Percentiles rank a stretch among this genome's conserved stretches.
Conservation (phyloP, 768 basidiomycete species). For the Vararia minispora region DNA sequence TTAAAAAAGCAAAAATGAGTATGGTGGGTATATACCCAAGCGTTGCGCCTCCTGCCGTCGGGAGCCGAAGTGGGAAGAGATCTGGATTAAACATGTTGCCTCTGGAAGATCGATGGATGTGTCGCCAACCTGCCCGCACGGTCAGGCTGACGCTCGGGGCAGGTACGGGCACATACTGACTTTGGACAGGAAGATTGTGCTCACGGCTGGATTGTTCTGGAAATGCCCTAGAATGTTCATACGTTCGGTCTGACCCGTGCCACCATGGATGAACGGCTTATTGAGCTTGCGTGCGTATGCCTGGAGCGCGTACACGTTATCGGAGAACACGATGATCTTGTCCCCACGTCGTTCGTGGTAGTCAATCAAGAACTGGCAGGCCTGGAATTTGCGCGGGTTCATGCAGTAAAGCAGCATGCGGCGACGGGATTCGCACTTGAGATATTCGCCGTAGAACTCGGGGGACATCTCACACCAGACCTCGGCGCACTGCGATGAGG, state of each 20-base stretch:
- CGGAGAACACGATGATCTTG: slow-evolving; percentile 98
- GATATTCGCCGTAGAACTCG: slow-evolving; percentile 96
- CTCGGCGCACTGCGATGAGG: slow-evolving; percentile 72
- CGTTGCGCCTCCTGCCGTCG: slow-evolving; percentile 96
- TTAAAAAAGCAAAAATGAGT: not conserved
- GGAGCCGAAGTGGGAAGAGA: slow-evolving; percentile 97
- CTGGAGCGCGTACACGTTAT: slow-evolving; percentile 92
- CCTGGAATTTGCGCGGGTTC: slow-evolving; percentile 99
- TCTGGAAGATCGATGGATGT: slow-evolving; percentile 98
- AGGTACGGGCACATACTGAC: slow-evolving; percentile 27
- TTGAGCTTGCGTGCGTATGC: slow-evolving; percentile 89
- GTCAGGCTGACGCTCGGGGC: not conserved
- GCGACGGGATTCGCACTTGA: slow-evolving; percentile 85
- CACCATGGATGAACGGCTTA: slow-evolving; percentile 95
- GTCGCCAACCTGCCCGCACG: slow-evolving; percentile 71
- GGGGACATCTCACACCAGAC: slow-evolving; percentile 99
- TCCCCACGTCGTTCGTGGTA: slow-evolving; percentile 97
- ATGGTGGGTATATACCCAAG: slow-evolving; percentile 44
- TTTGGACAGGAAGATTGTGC: slow-evolving; percentile 98
- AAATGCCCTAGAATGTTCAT: slow-evolving; percentile 93
- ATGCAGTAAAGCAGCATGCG: slow-evolving; percentile 97
- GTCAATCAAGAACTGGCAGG: slow-evolving; percentile 96
- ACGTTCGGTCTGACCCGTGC: slow-evolving; percentile 87
- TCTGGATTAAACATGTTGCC: slow-evolving; percentile 98
- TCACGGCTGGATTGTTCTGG: slow-evolving; percentile 90